Conservation (phyloP, 768 basidiomycete genomes). For the Lepiota brunneoincarnata region DNA sequence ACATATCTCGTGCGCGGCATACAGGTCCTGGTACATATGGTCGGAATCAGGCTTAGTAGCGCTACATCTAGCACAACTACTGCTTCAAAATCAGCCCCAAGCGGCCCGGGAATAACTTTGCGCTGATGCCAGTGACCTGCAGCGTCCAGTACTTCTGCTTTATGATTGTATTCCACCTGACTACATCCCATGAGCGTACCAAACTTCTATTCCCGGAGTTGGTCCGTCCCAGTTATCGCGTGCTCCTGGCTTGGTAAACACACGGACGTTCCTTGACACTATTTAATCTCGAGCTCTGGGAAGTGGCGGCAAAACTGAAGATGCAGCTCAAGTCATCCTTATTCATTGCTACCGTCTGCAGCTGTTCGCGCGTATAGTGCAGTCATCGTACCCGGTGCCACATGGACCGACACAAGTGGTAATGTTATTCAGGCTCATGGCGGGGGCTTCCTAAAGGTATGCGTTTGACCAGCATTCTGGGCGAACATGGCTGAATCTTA, state of each 20-base stretch:
- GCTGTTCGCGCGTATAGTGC: slow-evolving; percentile 20
- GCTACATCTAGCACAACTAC: not conserved
- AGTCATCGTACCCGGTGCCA: slow-evolving; percentile 59
- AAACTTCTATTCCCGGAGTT: slow-evolving; percentile 3
- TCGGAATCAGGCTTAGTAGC: not conserved
- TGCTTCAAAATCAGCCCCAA: too few species aligned
- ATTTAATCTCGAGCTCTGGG: not conserved
- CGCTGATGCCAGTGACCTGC: not conserved
- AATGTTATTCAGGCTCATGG: slow-evolving; percentile 65
- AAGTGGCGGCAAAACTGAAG: not conserved
- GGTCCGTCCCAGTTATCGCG: not conserved
- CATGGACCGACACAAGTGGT: slow-evolving; percentile 61
- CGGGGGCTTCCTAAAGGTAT: slow-evolving; percentile 54
- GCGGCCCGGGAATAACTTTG: not conserved
- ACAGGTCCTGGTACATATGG: not conserved
- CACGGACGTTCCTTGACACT: not conserved
- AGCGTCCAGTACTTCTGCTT: not conserved
- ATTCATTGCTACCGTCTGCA: not conserved
- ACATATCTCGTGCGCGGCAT: not conserved
- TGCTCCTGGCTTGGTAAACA: not conserved
- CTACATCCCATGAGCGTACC: not conserved
- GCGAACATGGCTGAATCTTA: not conserved
- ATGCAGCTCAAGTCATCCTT: not conserved
- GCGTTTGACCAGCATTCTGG: not conserved
- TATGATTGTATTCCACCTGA: slow-evolving; percentile 1